phyloP scores from a whole-genome alignment of 768 basidiomycete species.

The Auricularia sp. region DNA sequence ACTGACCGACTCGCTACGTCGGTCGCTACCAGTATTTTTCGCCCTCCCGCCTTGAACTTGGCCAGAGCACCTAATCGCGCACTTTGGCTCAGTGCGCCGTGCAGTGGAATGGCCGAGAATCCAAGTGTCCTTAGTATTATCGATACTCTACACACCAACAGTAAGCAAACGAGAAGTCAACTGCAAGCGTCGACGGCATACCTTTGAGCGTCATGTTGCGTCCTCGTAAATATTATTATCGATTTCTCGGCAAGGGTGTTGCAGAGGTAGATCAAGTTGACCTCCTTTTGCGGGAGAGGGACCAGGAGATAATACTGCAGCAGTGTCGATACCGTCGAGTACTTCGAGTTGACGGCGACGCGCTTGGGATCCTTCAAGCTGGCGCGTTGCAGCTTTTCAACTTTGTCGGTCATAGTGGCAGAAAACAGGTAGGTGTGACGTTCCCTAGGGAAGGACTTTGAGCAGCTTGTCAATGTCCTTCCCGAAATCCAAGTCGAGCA shows the following conservation, averaged over 20 bases:
- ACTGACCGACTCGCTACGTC: constrained; percentile 87
- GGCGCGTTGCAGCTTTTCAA: constrained; percentile 90
- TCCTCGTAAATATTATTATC: constrained; percentile 93
- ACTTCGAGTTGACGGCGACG: constrained; percentile 92
- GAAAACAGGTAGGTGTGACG: constrained; percentile 94
- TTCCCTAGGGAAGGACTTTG: constrained; percentile 89
- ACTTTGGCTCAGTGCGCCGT: constrained; percentile 91
- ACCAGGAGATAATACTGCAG: constrained; percentile 94
- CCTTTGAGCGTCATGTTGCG: constrained; percentile 88
- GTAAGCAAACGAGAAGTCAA: too few species aligned
- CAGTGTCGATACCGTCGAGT: constrained; percentile 91
- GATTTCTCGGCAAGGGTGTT: constrained; percentile 87
- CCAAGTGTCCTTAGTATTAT: constrained; percentile 85
- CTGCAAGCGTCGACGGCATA: constrained; percentile 13
- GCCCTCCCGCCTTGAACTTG: constrained; percentile 93
- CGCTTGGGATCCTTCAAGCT: constrained; percentile 88
- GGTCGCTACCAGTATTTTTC: constrained; percentile 87
- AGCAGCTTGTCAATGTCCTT: constrained; percentile 93
- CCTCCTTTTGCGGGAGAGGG: constrained; percentile 86
- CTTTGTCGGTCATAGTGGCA: constrained; percentile 98
- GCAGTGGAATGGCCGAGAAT: constrained; percentile 90
- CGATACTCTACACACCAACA: constrained; percentile 45
- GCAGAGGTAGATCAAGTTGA: constrained; percentile 77
- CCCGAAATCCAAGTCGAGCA: constrained; percentile 95
- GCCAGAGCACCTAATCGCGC: constrained; percentile 85